Evolutionary conservation across 257 asterid genomes (phyloP).

Genomic region (Rubia yunnanensis): DNA sequence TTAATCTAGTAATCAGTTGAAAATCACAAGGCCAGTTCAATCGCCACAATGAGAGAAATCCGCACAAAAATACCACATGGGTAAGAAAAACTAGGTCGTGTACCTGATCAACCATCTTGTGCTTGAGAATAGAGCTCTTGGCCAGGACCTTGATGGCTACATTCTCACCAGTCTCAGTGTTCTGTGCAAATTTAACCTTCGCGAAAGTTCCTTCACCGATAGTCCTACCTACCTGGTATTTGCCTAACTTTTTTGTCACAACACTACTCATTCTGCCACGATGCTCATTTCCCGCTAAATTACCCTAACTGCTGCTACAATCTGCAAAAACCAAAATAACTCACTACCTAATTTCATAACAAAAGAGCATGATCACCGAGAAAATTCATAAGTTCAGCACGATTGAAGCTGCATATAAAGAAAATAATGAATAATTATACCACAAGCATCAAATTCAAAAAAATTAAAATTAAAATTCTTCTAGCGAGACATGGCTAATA

Average conservation of each 20-base stretch:
- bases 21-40: conserved; percentile 8
- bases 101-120: conserved; percentile 93
- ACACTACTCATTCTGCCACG: conserved; percentile 39
- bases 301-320: neutral
- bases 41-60: conserved; percentile 1
- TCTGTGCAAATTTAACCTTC: conserved; percentile 83
- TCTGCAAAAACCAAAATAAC: neutral
- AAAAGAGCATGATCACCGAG: neutral
- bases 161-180: conserved; percentile 54
- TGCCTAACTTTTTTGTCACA: conserved; percentile 62
- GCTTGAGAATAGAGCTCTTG: conserved; percentile 78
- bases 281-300: conserved; percentile 28
- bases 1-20: conserved; percentile 45
- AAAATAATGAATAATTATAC: too few relatives aligned
- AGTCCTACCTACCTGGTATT: conserved; percentile 83
- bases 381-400: neutral
- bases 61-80: neutral
- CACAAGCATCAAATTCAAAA: neutral
- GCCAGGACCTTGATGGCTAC: conserved; percentile 88
- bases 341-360: neutral
- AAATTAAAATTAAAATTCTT: neutral
- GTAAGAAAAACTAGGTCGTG: neutral
- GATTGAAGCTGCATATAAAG: neutral
- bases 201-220: conserved; percentile 92
- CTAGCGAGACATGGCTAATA: neutral